Evolutionary conservation across 179 eudicot species (phyloP).

Genomic region (Patellifolia procumbens): DNA sequence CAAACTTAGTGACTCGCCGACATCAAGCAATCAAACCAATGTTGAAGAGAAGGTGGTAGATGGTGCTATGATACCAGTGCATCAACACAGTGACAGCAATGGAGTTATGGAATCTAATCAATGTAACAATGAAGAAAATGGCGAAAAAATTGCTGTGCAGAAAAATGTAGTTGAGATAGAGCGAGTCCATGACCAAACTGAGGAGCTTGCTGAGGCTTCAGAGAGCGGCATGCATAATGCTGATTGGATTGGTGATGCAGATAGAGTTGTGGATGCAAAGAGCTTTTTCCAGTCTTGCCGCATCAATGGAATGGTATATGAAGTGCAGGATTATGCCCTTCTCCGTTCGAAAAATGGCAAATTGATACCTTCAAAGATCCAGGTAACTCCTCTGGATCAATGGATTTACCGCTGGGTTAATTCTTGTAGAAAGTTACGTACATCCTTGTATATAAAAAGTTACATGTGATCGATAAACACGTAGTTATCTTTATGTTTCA

Average conservation of each 20-base stretch:
- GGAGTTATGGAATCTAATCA: slow-evolving; percentile 23
- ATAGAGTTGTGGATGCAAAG: slow-evolving; percentile 51
- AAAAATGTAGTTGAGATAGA: slow-evolving; percentile 36
- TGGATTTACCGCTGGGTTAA: not conserved
- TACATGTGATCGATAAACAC: not conserved
- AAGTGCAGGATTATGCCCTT: slow-evolving; percentile 69
- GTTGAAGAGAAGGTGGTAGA: slow-evolving; percentile 35
- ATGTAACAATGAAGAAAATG: slow-evolving; percentile 22
- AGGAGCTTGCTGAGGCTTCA: slow-evolving; percentile 38
- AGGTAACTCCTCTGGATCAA: slow-evolving; percentile 48
- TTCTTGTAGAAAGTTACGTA: not conserved
- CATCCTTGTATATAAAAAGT: not conserved
- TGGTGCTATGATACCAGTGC: slow-evolving; percentile 32
- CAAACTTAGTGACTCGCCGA: slow-evolving; percentile 29
- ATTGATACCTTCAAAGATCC: slow-evolving; percentile 68
- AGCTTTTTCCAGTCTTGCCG: slow-evolving; percentile 70
- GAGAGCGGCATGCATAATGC: slow-evolving; percentile 46
- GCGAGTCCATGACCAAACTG: slow-evolving; percentile 26
- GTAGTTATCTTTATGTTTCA: not conserved
- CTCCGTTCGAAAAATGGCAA: slow-evolving; percentile 44
- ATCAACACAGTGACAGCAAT: slow-evolving; percentile 37
- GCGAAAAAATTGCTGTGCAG: slow-evolving; percentile 31
- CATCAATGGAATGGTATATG: slow-evolving; percentile 61
- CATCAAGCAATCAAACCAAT: slow-evolving; percentile 32
- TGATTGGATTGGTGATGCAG: slow-evolving; percentile 78